Evolutionary conservation across 139 green algal genomes (phyloP), one percentile per base, ranked within the genome.

Genomic region (Chlamydomonas urium): DNA sequence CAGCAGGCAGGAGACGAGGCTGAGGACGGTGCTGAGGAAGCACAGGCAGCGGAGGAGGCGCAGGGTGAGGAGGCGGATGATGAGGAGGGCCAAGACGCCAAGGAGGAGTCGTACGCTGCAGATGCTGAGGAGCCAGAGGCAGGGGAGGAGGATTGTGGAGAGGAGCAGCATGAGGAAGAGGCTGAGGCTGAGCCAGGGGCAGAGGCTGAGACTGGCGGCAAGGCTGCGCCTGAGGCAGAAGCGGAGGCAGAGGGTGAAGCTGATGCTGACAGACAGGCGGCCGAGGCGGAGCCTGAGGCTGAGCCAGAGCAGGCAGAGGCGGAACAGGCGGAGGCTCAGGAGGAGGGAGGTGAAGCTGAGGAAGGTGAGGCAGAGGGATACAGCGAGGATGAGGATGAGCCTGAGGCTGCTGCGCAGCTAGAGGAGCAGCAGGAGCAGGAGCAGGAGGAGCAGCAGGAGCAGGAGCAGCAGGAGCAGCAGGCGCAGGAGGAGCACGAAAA

Each of bases 131-230:
- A 78, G 0, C 79, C 79, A 0, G 84, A 76, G 53, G 47, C 78
- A 58, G 90, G 87, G 4, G 48, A 62, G 0, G 88, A 81, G n/a
- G 45, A 81, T 17, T 75, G 83, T 2, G 73, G 78, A 4, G 38
- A 77, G 79, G 81, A 87, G n/a, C 65, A 77, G n/a, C 82, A 85
- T 2, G 56, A 82, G 5, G 89, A 89, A 2, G 89, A 86, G 24
- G 32, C 74, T 62, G 87, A 92, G 28, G 87, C 83, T 23, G 71
- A 85, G 1, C 78, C 88, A 2, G 91, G 90, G 5, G 91, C 90
- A 35, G 77, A 86, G 70, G 42, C 42, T 8, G 42, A 8, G 14
- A 14, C 50, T 10, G 19, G 23, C 4, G 50, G 8, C 50, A 61
- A 34, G 19, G 8, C 24, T 31, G 19, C 8, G 50, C 19, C 50